Percentiles rank a stretch among this genome's conserved stretches.
Conservation (phyloP, 2,329 filamentous ascomycete species). For the Orbilia ellipsospora region DNA sequence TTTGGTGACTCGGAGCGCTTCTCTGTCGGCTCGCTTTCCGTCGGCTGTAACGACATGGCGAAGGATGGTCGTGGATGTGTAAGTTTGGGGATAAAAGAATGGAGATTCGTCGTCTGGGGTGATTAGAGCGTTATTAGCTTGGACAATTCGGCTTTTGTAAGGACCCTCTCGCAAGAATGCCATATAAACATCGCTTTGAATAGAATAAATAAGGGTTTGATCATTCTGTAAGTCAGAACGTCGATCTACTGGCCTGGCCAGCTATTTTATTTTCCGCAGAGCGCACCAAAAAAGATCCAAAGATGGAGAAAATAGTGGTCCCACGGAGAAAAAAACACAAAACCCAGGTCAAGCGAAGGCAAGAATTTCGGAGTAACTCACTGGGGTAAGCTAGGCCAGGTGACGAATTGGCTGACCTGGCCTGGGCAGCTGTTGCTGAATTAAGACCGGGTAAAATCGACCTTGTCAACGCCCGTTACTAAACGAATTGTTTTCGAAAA, state of each 20-base stretch:
- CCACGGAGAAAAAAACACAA: background rate
- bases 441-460: constrained; percentile 44
- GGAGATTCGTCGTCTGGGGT: background rate
- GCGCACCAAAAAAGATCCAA: background rate
- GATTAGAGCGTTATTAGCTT: background rate
- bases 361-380: constrained; percentile 40
- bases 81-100: constrained; percentile 6
- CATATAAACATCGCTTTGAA: background rate
- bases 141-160: background rate
- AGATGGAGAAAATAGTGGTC: background rate
- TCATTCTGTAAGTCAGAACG: background rate
- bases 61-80: constrained; percentile 1
- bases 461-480: constrained; percentile 35
- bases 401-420: constrained; percentile 54
- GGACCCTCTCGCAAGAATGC: background rate
- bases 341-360: constrained; percentile 18
- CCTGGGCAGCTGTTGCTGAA: constrained; percentile 30
- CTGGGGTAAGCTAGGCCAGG: constrained; percentile 47
- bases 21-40: constrained; percentile 33
- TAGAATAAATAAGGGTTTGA: background rate
- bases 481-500: constrained; percentile 24
- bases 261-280: background rate
- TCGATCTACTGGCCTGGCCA: background rate
- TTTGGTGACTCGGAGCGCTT: constrained; percentile 24
- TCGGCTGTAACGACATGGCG: constrained; percentile 28